Evolutionary conservation across 2,329 filamentous ascomycete genomes (phyloP), one percentile per base, ranked within the genome.

Genomic region (Cladobotryum mycophilum): DNA sequence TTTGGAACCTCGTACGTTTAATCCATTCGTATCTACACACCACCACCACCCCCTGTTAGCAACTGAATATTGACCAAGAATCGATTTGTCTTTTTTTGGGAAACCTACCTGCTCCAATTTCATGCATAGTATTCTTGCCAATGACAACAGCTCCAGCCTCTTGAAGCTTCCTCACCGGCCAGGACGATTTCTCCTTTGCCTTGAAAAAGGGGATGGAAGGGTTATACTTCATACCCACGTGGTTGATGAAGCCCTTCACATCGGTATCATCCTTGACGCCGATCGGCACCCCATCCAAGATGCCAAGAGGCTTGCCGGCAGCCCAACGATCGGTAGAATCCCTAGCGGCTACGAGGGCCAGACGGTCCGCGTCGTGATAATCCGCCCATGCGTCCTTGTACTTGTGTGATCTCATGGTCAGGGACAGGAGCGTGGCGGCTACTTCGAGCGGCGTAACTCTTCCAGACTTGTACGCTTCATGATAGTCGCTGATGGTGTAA

Each of bases 221-320:
- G 56, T 85, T 76, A 42, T 83, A 73, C 54, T 71, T 76, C 60
- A 85, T 83, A 18, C 86, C 89, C 44, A 79, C 69, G 48, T 81
- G 85, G 55, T 77, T 80, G 46, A 80, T 76, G 63, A 89, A 91
- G 13, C 86, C 88, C 56, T 81, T 75, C 33, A 90, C 72, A 56
- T 85, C 76, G 14, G 85, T 76, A 61, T 95, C 89, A 62, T 95
- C 89, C 69, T 96, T 95, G 59, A 93, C 80, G 0, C 85, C 86
- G 45, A 95, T 79, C 0, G 89, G 90, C 1, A 95, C 81, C 12
- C 90, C 90, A 60, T 96, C 90, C 7, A 95, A 71, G 5, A 88
- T 70, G 12, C 88, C 77, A 14, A 89, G 66, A 0, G 83, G 76
- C 54, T 76, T 76, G 0, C 87, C 86, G 14, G 76, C 71, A 52